Evolutionary conservation across 306 rosid genomes (phyloP).

Genomic region (Cucumis sativus): DNA sequence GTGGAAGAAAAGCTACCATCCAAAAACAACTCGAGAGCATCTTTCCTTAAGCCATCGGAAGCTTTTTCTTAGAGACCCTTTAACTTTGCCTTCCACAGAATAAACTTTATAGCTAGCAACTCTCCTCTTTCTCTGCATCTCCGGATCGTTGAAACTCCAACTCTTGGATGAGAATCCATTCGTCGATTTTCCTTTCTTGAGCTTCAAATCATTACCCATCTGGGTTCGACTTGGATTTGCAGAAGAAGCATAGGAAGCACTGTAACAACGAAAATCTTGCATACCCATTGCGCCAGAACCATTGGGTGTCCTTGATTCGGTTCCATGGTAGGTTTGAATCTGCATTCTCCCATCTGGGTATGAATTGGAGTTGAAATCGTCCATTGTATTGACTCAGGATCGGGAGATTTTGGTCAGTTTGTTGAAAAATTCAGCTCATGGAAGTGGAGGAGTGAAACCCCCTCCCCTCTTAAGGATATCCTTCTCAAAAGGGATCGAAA

Average conservation of each 20-base stretch:
- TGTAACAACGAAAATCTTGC: slow-evolving; percentile 78
- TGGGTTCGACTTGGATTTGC: slow-evolving; percentile 40
- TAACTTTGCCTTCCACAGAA: slow-evolving; percentile 76
- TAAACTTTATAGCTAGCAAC: slow-evolving; percentile 92
- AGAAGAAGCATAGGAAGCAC: slow-evolving; percentile 75
- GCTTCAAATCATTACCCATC: slow-evolving; percentile 29
- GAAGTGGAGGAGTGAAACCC: neutral
- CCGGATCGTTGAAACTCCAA: slow-evolving; percentile 81
- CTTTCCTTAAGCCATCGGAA: slow-evolving; percentile 80
- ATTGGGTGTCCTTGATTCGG: slow-evolving; percentile 13
- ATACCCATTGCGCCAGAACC: slow-evolving; percentile 20
- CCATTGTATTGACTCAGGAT: slow-evolving; percentile 10
- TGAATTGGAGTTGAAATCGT: slow-evolving; percentile 60
- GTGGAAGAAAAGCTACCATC: slow-evolving; percentile 28
- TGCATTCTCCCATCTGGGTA: slow-evolving; percentile 54
- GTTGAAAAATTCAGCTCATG: neutral
- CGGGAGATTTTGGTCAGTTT: too few species aligned
- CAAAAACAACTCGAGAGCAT: slow-evolving; percentile 54
- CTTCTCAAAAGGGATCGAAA: neutral
- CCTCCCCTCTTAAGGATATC: too few species aligned
- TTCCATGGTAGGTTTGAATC: slow-evolving; percentile 31
- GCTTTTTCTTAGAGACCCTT: slow-evolving; percentile 72
- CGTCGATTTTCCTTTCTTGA: slow-evolving; percentile 73
- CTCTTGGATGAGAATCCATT: slow-evolving; percentile 44
- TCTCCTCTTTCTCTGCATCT: slow-evolving; percentile 82